Evolutionary conservation across 192 early-diverging fungal species (phyloP).

Genomic region (Rhizophagus clarus): DNA sequence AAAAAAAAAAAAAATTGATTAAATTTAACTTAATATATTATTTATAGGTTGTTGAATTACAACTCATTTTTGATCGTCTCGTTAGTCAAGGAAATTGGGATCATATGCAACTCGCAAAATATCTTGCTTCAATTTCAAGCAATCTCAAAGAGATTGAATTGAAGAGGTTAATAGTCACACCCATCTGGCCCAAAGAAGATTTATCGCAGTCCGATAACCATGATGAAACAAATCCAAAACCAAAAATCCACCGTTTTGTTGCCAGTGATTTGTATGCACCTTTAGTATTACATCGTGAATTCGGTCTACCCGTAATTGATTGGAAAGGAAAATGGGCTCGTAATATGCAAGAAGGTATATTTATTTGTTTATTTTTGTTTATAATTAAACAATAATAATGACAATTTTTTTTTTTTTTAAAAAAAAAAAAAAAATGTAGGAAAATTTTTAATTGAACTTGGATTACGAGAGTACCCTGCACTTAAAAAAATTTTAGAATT

Average conservation of each 20-base stretch:
- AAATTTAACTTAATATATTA: not conserved
- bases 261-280: conserved; percentile 74
- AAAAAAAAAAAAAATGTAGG: conserved; percentile 24
- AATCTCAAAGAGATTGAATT: conserved; percentile 66
- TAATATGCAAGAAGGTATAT: conserved; percentile 32
- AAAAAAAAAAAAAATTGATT: too few relatives aligned
- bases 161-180: conserved; percentile 58
- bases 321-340: conserved; percentile 62
- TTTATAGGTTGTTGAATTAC: conserved; percentile 74
- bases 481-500: conserved; percentile 43
- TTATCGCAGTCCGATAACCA: not conserved
- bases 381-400: not conserved
- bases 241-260: conserved; percentile 45
- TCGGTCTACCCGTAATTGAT: conserved; percentile 68
- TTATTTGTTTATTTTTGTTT: too few relatives aligned
- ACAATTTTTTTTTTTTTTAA: too few relatives aligned
- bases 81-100: conserved; percentile 78
- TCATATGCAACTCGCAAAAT: conserved; percentile 81
- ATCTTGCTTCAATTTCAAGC: conserved; percentile 59
- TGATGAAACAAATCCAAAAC: too few relatives aligned
- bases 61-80: conserved; percentile 82
- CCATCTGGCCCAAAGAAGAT: conserved; percentile 71
- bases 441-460: conserved; percentile 53
- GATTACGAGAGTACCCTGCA: conserved; percentile 48
- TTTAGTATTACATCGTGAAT: conserved; percentile 49